Conservation (phyloP, 805 yeast genomes). For the Candida patagonica region DNA sequence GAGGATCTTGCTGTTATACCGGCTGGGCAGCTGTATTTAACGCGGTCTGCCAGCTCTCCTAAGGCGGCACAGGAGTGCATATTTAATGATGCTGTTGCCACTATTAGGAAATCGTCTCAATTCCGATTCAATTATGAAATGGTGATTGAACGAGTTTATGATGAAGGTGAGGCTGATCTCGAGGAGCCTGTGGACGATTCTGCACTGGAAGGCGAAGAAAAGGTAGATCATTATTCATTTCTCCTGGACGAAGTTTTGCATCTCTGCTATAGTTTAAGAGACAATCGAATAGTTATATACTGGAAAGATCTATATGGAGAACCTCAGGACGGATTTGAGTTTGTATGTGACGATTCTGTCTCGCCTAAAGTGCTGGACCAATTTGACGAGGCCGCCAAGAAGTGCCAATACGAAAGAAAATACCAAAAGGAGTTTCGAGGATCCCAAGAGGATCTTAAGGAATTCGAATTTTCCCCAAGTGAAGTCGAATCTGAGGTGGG, state of each 20-base stretch:
- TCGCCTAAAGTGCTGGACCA: slow-evolving; percentile 37
- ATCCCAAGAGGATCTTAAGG: slow-evolving; percentile 40
- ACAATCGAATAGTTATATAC: slow-evolving; percentile 49
- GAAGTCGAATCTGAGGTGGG: background rate
- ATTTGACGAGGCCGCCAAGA: slow-evolving; percentile 53
- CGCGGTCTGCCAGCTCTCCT: slow-evolving; percentile 71
- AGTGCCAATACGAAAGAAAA: slow-evolving; percentile 70
- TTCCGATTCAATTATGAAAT: slow-evolving; percentile 60
- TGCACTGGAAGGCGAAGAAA: slow-evolving; percentile 34
- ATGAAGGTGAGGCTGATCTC: slow-evolving; percentile 53
- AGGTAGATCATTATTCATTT: slow-evolving; percentile 62
- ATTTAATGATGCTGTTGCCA: slow-evolving; percentile 69
- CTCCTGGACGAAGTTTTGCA: slow-evolving; percentile 52
- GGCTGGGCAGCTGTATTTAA: slow-evolving; percentile 66
- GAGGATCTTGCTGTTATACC: slow-evolving; percentile 63
- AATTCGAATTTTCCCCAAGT: slow-evolving; percentile 40
- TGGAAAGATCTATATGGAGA: slow-evolving; percentile 89
- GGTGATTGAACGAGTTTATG: slow-evolving; percentile 56
- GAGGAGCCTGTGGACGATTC: slow-evolving; percentile 43
- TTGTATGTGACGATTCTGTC: slow-evolving; percentile 57
- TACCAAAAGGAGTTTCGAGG: slow-evolving; percentile 43
- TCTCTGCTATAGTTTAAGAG: slow-evolving; percentile 43
- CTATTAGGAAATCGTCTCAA: slow-evolving; percentile 59
- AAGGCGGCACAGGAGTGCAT: slow-evolving; percentile 68
- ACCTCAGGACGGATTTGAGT: slow-evolving; percentile 74